These are phyloP conservation scores for bread wheat (Triticum aestivum) DNA, from an alignment of 176 grass and related monocot species.

Conservation along the genomic window IWGSC_CS_RefSeq_v2.1 NC_057800.1:703038917-703039416, in stretches of 20 bases:
- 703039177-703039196: too few relatives aligned
- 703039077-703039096: background rate
- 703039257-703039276: background rate
- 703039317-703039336: too few relatives aligned
- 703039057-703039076: background rate
- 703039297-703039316: background rate
- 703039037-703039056: background rate
- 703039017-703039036: background rate
- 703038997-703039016: background rate
- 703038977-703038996: slow-evolving; percentile 21
- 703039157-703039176: too few relatives aligned
- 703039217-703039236: background rate
- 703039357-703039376: too few relatives aligned
- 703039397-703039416: too few relatives aligned
- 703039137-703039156: background rate
- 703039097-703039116: background rate
- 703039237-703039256: background rate
- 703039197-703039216: too few relatives aligned
- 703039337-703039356: too few relatives aligned
- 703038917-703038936: background rate
- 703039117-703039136: background rate
- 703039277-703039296: slow-evolving; percentile 16
- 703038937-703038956: background rate
- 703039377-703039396: too few relatives aligned
- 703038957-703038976: background rate